Evolutionary conservation across 441 rosid genomes (phyloP), one percentile per base, ranked within the genome.

Genomic region (Euphorbia schlechtendalii): DNA sequence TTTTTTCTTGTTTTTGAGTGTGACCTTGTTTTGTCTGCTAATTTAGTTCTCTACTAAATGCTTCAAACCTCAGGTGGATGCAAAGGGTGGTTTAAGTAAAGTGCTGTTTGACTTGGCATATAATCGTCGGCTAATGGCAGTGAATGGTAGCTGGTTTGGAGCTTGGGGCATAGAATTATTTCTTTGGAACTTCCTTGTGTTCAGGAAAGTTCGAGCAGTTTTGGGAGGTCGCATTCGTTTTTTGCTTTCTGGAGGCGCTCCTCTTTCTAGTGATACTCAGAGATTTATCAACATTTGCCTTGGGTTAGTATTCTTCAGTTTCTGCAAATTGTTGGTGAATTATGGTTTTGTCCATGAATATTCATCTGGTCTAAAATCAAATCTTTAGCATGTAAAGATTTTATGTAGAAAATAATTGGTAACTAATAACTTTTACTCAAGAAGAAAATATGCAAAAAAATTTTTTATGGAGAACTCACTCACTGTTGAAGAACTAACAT

Each of bases 201-300:
- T 94, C 67, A 76, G 76, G 66, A 89, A 89, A 81, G 90, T 95
- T 70, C 82, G 75, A 67, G 97, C 98, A 46, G 74, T 89, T 69
- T 68, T 95, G 75, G 99, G 98, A 73, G 96, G 99, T 65, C 87
- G 76, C 41, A 75, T 92, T 63, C 97, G 99, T 21, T 95, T 89
- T 78, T 71, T 95, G 80, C 90, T 95, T 65, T 95, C 98, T 56
- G 99, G 99, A n/a, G 99, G 99, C 74, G 98, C 99, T 68, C 99
- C 99, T 58, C 87, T 95, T 74, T 89, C 97, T 69, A 87, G 78
- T 71, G 97, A 88, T 73, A 95, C 99, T 70, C 99, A 95, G 78
- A 92, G 99, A 88, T 95, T 92, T 77, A 92, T 95, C 83, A 95
- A 89, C 86, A 85, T 95, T 64, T 95, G 98, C 68, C 83, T 95